Evolutionary conservation across 2,329 filamentous ascomycete genomes (phyloP), one percentile per base, ranked within the genome.

Genomic region (Myriosclerotinia scirpicola): DNA sequence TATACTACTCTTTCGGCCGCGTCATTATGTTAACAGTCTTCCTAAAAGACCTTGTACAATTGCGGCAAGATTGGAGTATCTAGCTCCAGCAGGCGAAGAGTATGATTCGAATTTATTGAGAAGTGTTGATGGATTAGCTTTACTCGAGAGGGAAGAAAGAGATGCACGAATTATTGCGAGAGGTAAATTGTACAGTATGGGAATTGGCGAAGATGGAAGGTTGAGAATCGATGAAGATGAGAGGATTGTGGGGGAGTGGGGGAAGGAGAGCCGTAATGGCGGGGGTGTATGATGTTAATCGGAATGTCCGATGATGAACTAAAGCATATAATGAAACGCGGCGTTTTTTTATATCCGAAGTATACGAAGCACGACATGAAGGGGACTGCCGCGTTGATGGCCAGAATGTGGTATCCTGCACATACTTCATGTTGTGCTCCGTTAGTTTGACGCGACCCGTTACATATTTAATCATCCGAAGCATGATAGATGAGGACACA

Each of bases 51-150:
- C 30, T 30, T 46, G 26, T 8, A 65, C 54, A 2, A 52, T 58
- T n/a, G 53, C 20, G 8, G 42, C 30, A n/a, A 65, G 46, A 9
- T 40, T 65, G 5, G n/a, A 36, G 15, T 58, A 50, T 48, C 15
- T 65, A 15, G 42, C 42, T 36, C 53, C 62, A 40, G 17, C 30
- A 7, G 44, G 44, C 5, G 54, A 58, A 14, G 42, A 26, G n/a
- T 40, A 48, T 14, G 9, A 30, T 56, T 26, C 64, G 78, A 15
- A 77, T 81, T 12, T 78, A 80, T 0, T 69, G 80, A 14, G 70
- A 73, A 22, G 82, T 79, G 78, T 81, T 80, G 69, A 70, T 53
- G 71, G 71, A n/a, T 68, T 79, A 22, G 74, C 74, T 34, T 75
- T 76, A 44, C 44, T 79, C 65, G 66, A 65, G 5, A 73, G 74